Evolutionary conservation across 164 flowering plant genomes (phyloP).

Genomic region (Liquidambar formosana): DNA sequence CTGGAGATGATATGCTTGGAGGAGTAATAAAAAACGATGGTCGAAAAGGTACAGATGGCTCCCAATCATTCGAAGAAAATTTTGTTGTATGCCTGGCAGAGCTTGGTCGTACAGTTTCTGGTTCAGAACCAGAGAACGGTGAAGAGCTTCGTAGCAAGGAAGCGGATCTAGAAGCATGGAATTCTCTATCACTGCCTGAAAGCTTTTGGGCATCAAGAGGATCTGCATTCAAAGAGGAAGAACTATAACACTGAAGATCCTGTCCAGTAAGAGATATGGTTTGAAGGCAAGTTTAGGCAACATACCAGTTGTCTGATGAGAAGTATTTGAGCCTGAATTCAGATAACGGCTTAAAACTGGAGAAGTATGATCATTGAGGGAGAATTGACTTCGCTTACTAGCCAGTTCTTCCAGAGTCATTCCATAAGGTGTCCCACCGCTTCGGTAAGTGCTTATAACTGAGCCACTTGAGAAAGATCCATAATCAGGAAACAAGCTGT

Average conservation of each 20-base stretch:
- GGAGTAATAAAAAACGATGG: conserved; percentile 56
- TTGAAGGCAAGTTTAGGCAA: no score
- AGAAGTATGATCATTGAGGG: conserved; percentile 14
- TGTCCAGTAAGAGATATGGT: conserved; percentile 13
- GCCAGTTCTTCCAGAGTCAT: conserved; percentile 13
- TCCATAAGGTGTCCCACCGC: neutral
- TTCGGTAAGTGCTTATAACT: neutral
- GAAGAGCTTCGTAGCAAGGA: conserved; percentile 33
- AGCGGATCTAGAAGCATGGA: conserved; percentile 23
- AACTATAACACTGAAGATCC: conserved; percentile 22
- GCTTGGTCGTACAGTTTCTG: conserved; percentile 12
- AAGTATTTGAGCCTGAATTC: conserved; percentile 12
- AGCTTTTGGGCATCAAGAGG: conserved; percentile 20
- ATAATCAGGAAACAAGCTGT: conserved; percentile 15
- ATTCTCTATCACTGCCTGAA: conserved; percentile 22
- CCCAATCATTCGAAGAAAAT: conserved; percentile 50
- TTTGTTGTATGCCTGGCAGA: conserved; percentile 22
- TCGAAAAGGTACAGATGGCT: conserved; percentile 76
- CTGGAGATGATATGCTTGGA: conserved; percentile 37
- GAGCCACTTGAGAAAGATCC: conserved; percentile 22
- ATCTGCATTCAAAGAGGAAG: conserved; percentile 25
- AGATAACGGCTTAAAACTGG: conserved; percentile 16
- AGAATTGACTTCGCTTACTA: conserved; percentile 2
- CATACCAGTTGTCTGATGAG: conserved; percentile 12
- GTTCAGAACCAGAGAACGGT: conserved; percentile 30